These are phyloP conservation scores for Actinomortierella wolfii DNA, from an alignment of 371 early-diverging fungal species.

Conservation along the genomic window DNA sequence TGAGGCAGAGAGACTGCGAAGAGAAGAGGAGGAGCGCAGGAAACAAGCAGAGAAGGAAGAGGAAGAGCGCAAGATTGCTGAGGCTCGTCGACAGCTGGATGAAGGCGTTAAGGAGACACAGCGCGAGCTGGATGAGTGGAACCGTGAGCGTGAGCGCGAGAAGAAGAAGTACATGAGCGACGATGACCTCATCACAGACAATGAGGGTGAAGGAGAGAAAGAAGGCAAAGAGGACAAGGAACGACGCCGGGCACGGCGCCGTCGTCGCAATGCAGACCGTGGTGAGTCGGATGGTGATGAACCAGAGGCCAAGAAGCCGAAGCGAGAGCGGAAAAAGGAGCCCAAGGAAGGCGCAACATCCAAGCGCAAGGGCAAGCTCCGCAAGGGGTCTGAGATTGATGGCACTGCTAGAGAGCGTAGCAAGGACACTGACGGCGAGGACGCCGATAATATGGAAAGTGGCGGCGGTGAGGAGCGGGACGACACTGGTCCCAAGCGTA, in stretches of 20 bases:
- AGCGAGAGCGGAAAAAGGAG: conserved; percentile 1
- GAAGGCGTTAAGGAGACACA: conserved; percentile 44
- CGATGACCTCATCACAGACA: conserved; percentile 32
- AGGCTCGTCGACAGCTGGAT: conserved; percentile 49
- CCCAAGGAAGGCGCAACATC: too few species aligned
- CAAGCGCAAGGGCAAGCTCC: conserved; percentile 31
- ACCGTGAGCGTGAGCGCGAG: conserved; percentile 41
- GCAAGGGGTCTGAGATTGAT: conserved; percentile 42
- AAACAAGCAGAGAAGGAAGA: conserved; percentile 42
- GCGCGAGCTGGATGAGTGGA: conserved; percentile 41
- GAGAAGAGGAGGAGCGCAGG: conserved; percentile 47
- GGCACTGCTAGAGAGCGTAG: conserved; percentile 36
- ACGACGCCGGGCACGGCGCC: background rate
- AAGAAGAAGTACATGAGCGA: conserved; percentile 38
- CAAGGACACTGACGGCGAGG: conserved; percentile 29
- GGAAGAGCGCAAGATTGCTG: conserved; percentile 45
- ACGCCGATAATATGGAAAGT: background rate
- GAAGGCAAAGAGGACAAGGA: conserved; percentile 23
- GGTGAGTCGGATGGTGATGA: too few species aligned
- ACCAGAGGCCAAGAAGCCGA: conserved; percentile 28
- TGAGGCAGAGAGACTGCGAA: conserved; percentile 50
- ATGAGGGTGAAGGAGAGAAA: conserved; percentile 23
- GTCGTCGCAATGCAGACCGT: background rate
- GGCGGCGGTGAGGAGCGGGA: background rate
- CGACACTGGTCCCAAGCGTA: conserved; percentile 18